phyloP scores from a whole-genome alignment of 1,284 basidiomycete genomes.

The Malassezia globosa region DNA sequence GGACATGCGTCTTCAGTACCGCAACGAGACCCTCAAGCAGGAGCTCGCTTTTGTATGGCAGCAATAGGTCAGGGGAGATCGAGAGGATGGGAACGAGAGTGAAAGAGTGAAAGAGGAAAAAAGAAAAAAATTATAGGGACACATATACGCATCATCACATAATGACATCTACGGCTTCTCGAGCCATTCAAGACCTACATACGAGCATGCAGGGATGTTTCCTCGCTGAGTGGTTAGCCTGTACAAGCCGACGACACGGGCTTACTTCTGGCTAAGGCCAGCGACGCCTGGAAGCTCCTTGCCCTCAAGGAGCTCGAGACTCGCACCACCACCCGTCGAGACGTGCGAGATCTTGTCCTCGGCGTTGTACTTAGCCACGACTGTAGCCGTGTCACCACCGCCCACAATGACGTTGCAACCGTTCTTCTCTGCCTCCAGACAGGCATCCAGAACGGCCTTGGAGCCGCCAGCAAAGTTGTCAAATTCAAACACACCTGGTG shows the following conservation, averaged over 20 bases:
- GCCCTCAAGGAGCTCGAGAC: conserved; percentile 51
- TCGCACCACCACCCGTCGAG: conserved; percentile 91
- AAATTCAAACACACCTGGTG: conserved; percentile 96
- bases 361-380: conserved; percentile 52
- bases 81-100: no score
- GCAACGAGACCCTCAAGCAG: conserved; percentile 15
- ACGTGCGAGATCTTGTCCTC: conserved; percentile 90
- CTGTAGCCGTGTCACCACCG: conserved; percentile 47
- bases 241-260: no score
- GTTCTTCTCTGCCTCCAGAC: conserved; percentile 71
- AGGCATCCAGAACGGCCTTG: conserved; percentile 70
- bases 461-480: conserved; percentile 79
- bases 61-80: no score
- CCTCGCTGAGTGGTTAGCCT: no score
- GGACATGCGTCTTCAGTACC: conserved; percentile 15
- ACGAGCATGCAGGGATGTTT: no score
- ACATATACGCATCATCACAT: no score
- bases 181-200: no score
- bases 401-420: conserved; percentile 82
- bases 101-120: no score
- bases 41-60: conserved; percentile 16
- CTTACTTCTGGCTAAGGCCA: conserved; percentile 14
- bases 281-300: conserved; percentile 16
- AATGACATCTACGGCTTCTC: no score
- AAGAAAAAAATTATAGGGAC: no score